phyloP scores from a whole-genome alignment of 805 yeast genomes.

The Dipodascus geniculatus region DNA sequence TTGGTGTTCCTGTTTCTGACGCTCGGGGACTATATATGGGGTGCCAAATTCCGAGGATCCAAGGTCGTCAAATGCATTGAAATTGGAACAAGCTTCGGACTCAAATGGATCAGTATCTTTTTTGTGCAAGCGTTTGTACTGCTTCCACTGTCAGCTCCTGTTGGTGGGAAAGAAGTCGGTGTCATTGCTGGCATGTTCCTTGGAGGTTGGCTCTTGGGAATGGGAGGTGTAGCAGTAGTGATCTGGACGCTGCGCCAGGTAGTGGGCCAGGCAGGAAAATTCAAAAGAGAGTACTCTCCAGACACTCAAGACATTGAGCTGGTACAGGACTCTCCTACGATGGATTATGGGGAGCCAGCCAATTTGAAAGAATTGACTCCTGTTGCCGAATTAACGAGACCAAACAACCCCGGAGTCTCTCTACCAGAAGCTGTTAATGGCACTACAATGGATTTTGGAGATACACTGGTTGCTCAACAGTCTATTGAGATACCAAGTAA shows the following conservation, averaged over 20 bases:
- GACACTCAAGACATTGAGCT: neutral
- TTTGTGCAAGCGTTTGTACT: conserved; percentile 70
- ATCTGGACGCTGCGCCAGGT: conserved; percentile 33
- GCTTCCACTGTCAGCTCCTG: conserved; percentile 54
- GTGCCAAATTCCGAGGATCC: conserved; percentile 23
- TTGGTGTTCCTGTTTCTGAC: conserved; percentile 39
- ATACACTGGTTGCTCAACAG: neutral
- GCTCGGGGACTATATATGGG: conserved; percentile 27
- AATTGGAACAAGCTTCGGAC: conserved; percentile 55
- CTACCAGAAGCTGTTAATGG: conserved; percentile 1
- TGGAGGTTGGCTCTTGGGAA: conserved; percentile 47
- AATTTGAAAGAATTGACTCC: conserved; percentile 2
- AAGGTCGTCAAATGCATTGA: conserved; percentile 29
- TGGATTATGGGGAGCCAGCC: neutral
- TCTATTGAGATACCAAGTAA: conserved; percentile 13
- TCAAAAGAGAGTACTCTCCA: neutral
- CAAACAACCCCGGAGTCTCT: conserved; percentile 7
- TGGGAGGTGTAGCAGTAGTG: conserved; percentile 38
- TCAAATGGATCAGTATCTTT: conserved; percentile 68
- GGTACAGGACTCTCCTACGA: neutral
- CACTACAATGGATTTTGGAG: neutral
- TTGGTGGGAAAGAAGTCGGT: conserved; percentile 55
- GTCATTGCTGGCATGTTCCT: conserved; percentile 66
- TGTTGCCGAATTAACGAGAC: conserved; percentile 5
- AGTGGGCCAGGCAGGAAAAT: conserved; percentile 10